Percentiles rank a stretch among this genome's conserved stretches.
Conservation (phyloP, 2,329 filamentous ascomycete species). For the Curvularia sp. region DNA sequence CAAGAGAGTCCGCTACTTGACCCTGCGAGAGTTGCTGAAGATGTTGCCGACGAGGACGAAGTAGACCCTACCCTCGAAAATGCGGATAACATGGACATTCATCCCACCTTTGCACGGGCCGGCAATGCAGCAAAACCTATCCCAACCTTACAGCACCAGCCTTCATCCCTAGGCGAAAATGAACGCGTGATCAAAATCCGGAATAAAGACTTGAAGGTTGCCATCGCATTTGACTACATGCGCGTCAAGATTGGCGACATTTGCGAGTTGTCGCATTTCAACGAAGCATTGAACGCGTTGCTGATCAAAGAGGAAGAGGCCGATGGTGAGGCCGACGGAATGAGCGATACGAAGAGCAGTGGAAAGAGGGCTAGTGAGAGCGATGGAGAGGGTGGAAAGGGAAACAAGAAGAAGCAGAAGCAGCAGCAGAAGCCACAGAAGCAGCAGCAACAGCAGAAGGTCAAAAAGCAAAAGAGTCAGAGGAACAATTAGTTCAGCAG, state of each 20-base stretch:
- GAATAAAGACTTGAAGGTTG: constrained; percentile 66
- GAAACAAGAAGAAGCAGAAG: constrained; percentile 38
- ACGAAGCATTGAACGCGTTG: constrained; percentile 65
- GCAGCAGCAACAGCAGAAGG: constrained; percentile 34
- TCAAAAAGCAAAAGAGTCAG: constrained; percentile 37
- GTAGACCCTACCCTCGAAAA: constrained; percentile 30
- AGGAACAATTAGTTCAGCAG: constrained; percentile 34
- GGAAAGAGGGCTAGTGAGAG: constrained; percentile 44
- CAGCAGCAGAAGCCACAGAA: constrained; percentile 30
- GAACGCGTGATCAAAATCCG: constrained; percentile 49
- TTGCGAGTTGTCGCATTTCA: constrained; percentile 68
- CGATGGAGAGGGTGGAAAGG: constrained; percentile 27
- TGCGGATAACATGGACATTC: constrained; percentile 35
- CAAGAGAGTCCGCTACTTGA: constrained; percentile 32
- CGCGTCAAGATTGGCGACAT: constrained; percentile 74
- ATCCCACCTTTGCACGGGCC: constrained; percentile 14
- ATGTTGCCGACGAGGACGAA: constrained; percentile 30
- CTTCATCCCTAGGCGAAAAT: constrained; percentile 20
- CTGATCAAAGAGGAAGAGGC: constrained; percentile 53
- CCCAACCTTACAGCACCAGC: constrained; percentile 20
- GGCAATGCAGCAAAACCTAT: constrained; percentile 14
- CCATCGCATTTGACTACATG: constrained; percentile 84
- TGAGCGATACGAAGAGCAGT: constrained; percentile 36
- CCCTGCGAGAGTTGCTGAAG: constrained; percentile 34
- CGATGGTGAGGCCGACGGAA: constrained; percentile 18